Evolutionary conservation across 495 filamentous ascomycete genomes (phyloP), one percentile per base, ranked within the genome.

Genomic region (Penicillium coffeae): DNA sequence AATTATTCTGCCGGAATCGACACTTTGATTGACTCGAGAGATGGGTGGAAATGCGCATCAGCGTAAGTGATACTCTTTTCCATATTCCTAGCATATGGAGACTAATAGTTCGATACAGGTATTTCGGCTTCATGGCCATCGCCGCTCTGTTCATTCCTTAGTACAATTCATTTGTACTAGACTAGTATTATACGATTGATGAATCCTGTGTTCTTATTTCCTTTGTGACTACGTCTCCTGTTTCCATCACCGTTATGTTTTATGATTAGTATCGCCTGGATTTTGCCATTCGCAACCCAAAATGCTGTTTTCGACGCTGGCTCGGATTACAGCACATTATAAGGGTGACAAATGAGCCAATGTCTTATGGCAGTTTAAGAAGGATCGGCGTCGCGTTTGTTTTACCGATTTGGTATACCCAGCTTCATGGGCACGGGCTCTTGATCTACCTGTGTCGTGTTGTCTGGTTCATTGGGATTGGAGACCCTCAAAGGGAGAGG

Each of bases 111-210:
- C n/a, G n/a, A n/a, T n/a, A 22, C 42, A 74, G 71, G 37, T 74
- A 74, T 48, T 72, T 74, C 38, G 66, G 61, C 4, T 71, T 71
- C 42, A 74, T 74, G 71, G 54, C 66, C 33, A 20, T 64, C 8
- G 66, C 66, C 20, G 71, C 71, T 12, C 60, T 73, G 61, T 68
- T 70, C 43, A 69, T 73, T 52, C 63, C 63, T 5, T 72, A 47
- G 48, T 8, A 16, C 38, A 21, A 19, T 27, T 12, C 27, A 15
- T 8, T 9, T 1, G 8, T 25, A 14, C 19, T 39, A 19, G 42
- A 35, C 13, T 32, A 4, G 30, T 21, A 15, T 19, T 20, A 48
- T 13, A 46, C 35, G 50, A 54, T 33, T 52, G 35, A 51, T 35
- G 46, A 54, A 48, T 59, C 44, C 38, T 36, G 7, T 56, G 35